These are phyloP conservation scores for Notholithocarpus densiflorus DNA, from an alignment of 306 rosid genomes.

Conservation along the genomic window DNA sequence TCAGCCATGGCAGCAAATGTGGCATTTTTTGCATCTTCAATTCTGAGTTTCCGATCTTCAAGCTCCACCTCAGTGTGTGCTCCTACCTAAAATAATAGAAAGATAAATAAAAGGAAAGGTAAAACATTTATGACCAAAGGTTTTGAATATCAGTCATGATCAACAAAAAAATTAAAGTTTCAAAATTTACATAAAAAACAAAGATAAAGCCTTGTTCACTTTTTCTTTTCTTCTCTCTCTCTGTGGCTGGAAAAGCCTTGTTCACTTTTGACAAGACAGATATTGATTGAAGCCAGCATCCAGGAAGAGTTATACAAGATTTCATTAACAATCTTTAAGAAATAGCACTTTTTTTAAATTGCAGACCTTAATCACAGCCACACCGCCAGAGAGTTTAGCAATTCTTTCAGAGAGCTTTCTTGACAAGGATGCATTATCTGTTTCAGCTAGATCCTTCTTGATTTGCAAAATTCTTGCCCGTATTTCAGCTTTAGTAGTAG, in stretches of 20 bases:
- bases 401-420: too few species aligned
- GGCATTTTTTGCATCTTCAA: conserved; percentile 95
- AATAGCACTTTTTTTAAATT: too few species aligned
- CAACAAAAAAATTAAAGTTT: background rate
- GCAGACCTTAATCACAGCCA: too few species aligned
- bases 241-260: too few species aligned
- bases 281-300: background rate
- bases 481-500: conserved; percentile 77
- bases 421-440: conserved; percentile 79
- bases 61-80: too few species aligned
- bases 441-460: conserved; percentile 75
- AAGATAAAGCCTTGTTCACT: background rate
- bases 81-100: too few species aligned
- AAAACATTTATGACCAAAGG: too few species aligned
- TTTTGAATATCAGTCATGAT: too few species aligned
- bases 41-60: conserved; percentile 85
- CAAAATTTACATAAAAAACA: background rate
- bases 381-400: too few species aligned
- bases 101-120: too few species aligned
- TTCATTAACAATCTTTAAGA: background rate
- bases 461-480: conserved; percentile 89
- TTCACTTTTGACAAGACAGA: too few species aligned
- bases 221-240: background rate
- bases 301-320: background rate
- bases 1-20: conserved; percentile 92